Evolutionary conservation across 2,329 filamentous ascomycete species (phyloP).

Genomic region (Aureobasidium sp.): DNA sequence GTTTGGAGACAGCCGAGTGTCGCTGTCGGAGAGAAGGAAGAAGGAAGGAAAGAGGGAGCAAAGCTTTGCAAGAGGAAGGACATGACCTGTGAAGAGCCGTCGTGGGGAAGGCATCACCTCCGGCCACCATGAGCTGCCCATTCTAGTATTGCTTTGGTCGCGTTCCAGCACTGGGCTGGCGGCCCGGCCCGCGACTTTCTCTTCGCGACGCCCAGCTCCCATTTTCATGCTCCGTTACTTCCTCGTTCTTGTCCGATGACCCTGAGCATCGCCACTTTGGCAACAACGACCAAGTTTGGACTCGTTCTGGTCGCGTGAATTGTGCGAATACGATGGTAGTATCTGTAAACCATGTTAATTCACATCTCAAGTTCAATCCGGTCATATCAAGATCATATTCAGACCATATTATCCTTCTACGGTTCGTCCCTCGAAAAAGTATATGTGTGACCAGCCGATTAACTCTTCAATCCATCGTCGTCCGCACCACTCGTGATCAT

Average conservation of each 20-base stretch:
- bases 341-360: background rate
- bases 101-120: background rate
- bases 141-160: background rate
- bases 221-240: background rate
- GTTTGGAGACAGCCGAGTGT: constrained; percentile 23
- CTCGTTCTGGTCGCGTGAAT: constrained; percentile 1
- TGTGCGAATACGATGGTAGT: background rate
- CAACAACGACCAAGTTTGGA: background rate
- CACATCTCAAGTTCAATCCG: background rate
- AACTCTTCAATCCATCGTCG: background rate
- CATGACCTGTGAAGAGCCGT: constrained; percentile 1
- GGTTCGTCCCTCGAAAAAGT: background rate
- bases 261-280: background rate
- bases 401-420: background rate
- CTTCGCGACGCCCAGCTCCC: background rate
- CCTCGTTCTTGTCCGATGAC: background rate
- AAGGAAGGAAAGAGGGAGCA: constrained; percentile 24
- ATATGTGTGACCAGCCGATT: background rate
- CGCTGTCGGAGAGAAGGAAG: constrained; percentile 15
- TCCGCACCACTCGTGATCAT: background rate
- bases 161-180: background rate
- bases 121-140: background rate
- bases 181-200: background rate
- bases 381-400: background rate
- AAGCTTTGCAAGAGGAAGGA: constrained; percentile 21